phyloP scores from a whole-genome alignment of 169 alveolate genomes.

The Cryptosporidium muris region DNA sequence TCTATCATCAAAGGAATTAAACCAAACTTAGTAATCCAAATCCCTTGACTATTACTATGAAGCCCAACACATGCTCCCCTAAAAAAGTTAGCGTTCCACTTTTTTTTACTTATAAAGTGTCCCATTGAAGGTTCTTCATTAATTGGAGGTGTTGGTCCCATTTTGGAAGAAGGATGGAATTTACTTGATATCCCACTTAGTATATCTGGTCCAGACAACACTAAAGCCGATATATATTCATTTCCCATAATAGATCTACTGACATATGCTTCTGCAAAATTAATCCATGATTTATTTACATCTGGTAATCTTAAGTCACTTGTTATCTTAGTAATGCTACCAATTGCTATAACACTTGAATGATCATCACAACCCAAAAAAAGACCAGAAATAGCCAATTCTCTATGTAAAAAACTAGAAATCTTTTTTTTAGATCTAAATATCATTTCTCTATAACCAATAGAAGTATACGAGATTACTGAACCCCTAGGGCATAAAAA shows the following conservation, averaged over 20 bases:
- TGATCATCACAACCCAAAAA: constrained; percentile 67
- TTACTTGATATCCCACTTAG: constrained; percentile 16
- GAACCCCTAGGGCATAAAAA: constrained; percentile 62
- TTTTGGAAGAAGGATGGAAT: constrained; percentile 7
- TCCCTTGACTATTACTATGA: not conserved
- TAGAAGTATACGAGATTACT: constrained; percentile 16
- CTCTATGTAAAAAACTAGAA: constrained; percentile 6
- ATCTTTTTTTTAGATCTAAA: constrained; percentile 25
- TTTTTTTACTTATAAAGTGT: not conserved
- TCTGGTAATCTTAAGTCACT: constrained; percentile 26
- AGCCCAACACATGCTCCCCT: constrained; percentile 66
- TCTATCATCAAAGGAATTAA: constrained; percentile 26
- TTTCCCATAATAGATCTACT: constrained; percentile 47
- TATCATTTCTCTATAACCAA: constrained; percentile 32
- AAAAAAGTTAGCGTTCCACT: constrained; percentile 66
- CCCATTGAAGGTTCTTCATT: constrained; percentile 5
- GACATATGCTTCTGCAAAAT: constrained; percentile 7
- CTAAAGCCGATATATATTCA: constrained; percentile 40
- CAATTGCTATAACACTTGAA: constrained; percentile 38
- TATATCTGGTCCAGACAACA: constrained; percentile 48
- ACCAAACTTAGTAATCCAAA: constrained; percentile 22
- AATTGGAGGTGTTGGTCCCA: not conserved
- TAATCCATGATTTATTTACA: constrained; percentile 50
- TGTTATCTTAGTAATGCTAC: constrained; percentile 14
- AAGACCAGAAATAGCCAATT: constrained; percentile 56